A percentile compares a stretch with the other conserved stretches of the same genome.
Evolutionary conservation across 768 basidiomycete genomes (phyloP).

Genomic region (Dendrothele bispora): DNA sequence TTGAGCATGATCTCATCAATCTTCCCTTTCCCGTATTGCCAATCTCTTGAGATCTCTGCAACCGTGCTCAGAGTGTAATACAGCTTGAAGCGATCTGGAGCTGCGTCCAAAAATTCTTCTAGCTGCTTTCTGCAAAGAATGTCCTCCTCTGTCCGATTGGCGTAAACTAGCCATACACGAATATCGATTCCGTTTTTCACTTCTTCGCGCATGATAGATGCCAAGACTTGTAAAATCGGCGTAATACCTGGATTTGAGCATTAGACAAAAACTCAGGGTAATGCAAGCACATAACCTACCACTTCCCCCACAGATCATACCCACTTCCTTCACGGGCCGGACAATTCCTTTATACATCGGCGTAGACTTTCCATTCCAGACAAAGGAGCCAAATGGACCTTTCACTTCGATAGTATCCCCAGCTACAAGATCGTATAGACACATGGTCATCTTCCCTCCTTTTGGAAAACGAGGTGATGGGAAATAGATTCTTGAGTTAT

Average conservation of each 20-base stretch:
- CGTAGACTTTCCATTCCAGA: conserved; percentile 44
- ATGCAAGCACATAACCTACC: conserved; percentile 29
- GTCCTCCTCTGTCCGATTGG: conserved; percentile 47
- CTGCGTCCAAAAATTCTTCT: conserved; percentile 30
- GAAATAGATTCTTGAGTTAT: conserved; percentile 42
- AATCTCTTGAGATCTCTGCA: conserved; percentile 28
- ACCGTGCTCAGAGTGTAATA: conserved; percentile 43
- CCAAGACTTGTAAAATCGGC: conserved; percentile 57
- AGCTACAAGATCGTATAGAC: conserved; percentile 37
- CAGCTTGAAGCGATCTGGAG: conserved; percentile 33
- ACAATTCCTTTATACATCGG: conserved; percentile 36
- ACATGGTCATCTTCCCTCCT: conserved; percentile 41
- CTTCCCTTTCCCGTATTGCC: conserved; percentile 42
- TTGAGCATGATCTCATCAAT: conserved; percentile 38
- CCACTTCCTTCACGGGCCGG: conserved; percentile 38
- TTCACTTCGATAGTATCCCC: conserved; percentile 56
- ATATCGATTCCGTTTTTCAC: conserved; percentile 24
- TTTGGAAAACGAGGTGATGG: conserved; percentile 31
- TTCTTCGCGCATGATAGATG: conserved; percentile 42
- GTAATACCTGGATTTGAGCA: conserved; percentile 40
- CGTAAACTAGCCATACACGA: conserved; percentile 45
- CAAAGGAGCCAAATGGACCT: conserved; percentile 59
- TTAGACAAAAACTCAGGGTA: neutral
- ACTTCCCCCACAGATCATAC: conserved; percentile 58
- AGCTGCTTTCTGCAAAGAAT: conserved; percentile 53